These are phyloP conservation scores for Nicotiana knightiana DNA, from an alignment of 257 asterid genomes.

Conservation along the genomic window DNA sequence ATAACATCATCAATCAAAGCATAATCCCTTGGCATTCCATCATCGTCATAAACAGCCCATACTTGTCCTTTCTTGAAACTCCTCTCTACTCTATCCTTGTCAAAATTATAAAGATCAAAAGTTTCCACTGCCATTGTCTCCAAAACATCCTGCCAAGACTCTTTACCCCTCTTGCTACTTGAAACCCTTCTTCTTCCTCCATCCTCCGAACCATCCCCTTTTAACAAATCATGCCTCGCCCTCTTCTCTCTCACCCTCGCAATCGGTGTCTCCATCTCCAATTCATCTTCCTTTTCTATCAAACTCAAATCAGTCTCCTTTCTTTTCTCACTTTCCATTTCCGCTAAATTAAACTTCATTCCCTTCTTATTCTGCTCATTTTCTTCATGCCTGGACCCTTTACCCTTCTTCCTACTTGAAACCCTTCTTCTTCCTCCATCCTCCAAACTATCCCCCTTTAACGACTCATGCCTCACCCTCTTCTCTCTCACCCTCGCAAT, in stretches of 20 bases:
- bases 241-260: slow-evolving; percentile 1
- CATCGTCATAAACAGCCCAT: slow-evolving; percentile 83
- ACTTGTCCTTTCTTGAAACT: slow-evolving; percentile 84
- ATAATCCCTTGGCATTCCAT: slow-evolving; percentile 81
- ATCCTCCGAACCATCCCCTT: background rate
- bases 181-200: slow-evolving; percentile 11
- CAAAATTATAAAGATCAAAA: slow-evolving; percentile 69
- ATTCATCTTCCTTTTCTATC: slow-evolving; percentile 13
- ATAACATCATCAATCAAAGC: slow-evolving; percentile 62
- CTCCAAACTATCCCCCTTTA: slow-evolving; percentile 9
- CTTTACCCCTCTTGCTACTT: slow-evolving; percentile 15
- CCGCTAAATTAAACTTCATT: background rate
- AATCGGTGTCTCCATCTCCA: background rate
- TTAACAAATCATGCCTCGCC: too few species aligned
- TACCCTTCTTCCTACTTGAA: slow-evolving; percentile 3
- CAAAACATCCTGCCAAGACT: slow-evolving; percentile 24
- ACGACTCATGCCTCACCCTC: slow-evolving; percentile 12
- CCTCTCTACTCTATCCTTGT: slow-evolving; percentile 58
- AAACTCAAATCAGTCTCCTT: slow-evolving; percentile 1
- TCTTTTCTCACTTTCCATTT: slow-evolving; percentile 12
- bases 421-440: slow-evolving; percentile 3
- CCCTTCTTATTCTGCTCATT: slow-evolving; percentile 1
- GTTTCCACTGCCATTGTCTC: slow-evolving; percentile 47
- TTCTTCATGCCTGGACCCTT: background rate
- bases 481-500: slow-evolving; percentile 18